Base-by-base conservation (phyloP, 2,329 filamentous ascomycete species). In the Arthroderma sp. region DNA sequence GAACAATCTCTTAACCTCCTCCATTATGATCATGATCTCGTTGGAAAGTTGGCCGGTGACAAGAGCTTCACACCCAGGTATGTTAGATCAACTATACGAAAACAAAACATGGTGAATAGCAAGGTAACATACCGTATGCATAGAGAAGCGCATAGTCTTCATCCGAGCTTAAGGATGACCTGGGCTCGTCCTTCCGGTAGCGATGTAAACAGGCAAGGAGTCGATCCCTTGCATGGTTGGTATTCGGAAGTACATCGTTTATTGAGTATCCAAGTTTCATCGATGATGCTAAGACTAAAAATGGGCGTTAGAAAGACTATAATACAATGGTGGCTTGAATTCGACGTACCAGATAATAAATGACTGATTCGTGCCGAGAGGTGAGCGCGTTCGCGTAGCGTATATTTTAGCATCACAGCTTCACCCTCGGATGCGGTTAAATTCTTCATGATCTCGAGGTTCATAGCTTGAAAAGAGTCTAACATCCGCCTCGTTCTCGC, bases 381-480 rank as follows among this genome's bases (percentile, higher is more conserved):
- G 50, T 88, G 79, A 6, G 75, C 77, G 43, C 91, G 77, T 64
- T 98, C 89, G 6, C 77, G 70, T 4, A 77, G 73, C 1, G 91
- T 96, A 60, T 84, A 87, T 50, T 77, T 73, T 33, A 98, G 68
- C 33, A 96, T 74, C 6, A 82, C 80, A 45, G 82, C 78, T 65
- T 96, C 89, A 3, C 89, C 88, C 28, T 82, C 76, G 2, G 80
- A 86, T 1, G 86, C 75, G 33, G 75, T 75, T 7, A 81, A 70
- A 48, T 89, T 84, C 56, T 88, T 89, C 57, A 83, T 74, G 33
- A 94, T 87, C 50, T 95, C 81, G 7, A 95, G 77, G 51, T 89
- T 93, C 86, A 98, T 94, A 42, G 88, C 86, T 58, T 96, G 88
- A 62, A 98, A 95, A 33, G 86, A 82, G 63, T 95, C 88, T 4